These are phyloP conservation scores for Phytophthora palmivora DNA, from an alignment of 352 stramenopile species.

Conservation along the genomic window DNA sequence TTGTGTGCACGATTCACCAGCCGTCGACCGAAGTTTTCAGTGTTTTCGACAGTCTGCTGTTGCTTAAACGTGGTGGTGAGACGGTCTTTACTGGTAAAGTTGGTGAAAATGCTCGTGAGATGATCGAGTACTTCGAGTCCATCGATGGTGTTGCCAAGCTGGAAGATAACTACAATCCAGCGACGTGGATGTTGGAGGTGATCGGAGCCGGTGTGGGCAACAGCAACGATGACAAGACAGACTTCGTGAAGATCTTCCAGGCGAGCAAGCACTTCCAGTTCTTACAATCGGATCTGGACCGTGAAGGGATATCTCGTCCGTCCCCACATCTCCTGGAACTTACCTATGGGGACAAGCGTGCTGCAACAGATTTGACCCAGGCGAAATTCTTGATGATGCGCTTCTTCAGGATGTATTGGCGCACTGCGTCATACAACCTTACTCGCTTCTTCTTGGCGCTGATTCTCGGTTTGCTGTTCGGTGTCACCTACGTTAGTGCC, in stretches of 20 bases:
- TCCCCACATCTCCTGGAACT: conserved; percentile 30
- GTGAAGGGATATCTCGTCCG: conserved; percentile 34
- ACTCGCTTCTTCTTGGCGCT: conserved; percentile 65
- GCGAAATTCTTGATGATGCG: conserved; percentile 50
- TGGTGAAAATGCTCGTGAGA: too few species aligned
- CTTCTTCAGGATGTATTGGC: conserved; percentile 49
- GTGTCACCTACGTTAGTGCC: conserved; percentile 78
- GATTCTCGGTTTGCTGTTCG: conserved; percentile 77
- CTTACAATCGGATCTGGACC: conserved; percentile 37
- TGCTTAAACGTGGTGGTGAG: conserved; percentile 6
- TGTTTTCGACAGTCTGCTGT: background rate
- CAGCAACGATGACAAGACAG: conserved; percentile 28
- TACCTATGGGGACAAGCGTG: conserved; percentile 26
- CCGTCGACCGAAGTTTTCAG: too few species aligned
- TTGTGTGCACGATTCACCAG: too few species aligned
- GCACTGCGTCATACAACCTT: conserved; percentile 21
- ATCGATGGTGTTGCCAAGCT: too few species aligned
- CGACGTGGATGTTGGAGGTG: conserved; percentile 30
- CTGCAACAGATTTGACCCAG: conserved; percentile 16
- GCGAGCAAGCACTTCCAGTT: conserved; percentile 28
- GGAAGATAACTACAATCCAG: conserved; percentile 91
- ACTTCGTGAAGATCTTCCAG: conserved; percentile 41
- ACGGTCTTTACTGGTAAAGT: conserved; percentile 47
- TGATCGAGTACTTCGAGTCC: too few species aligned
- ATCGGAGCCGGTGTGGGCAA: conserved; percentile 28